Percentiles rank a stretch among this genome's conserved stretches.
Evolutionary conservation across 345 rosid genomes (phyloP).

Genomic region (Bruguiera gymnorhiza): DNA sequence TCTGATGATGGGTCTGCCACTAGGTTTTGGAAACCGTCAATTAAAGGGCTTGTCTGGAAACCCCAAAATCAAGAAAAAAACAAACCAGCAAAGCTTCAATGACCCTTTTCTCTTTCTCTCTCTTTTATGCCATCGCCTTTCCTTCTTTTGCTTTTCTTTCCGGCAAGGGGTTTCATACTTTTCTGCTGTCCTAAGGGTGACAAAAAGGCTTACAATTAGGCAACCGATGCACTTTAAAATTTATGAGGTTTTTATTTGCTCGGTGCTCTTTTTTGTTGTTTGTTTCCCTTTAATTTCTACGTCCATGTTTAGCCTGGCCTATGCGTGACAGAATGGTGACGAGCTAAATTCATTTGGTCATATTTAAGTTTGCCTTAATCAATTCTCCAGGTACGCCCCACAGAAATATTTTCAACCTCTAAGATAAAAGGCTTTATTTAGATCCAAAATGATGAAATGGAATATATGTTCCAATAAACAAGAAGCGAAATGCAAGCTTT

Average conservation of each 20-base stretch:
- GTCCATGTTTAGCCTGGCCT: neutral
- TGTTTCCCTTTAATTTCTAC: neutral
- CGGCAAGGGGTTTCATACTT: too few relatives aligned
- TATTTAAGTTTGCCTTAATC: too few relatives aligned
- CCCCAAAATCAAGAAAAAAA: neutral
- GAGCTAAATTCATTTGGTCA: neutral
- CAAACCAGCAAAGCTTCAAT: neutral
- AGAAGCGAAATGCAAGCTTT: neutral
- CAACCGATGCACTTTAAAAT: too few relatives aligned
- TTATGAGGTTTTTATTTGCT: too few relatives aligned
- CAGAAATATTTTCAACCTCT: neutral
- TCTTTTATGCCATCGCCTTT: too few relatives aligned
- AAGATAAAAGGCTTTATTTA: neutral
- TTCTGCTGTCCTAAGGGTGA: too few relatives aligned
- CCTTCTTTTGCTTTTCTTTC: too few relatives aligned
- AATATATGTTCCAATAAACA: conserved; percentile 21
- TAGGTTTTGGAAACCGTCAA: neutral
- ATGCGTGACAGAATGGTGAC: too few relatives aligned
- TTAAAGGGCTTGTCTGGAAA: neutral
- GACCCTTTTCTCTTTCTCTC: neutral
- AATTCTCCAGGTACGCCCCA: neutral
- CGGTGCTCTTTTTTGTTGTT: too few relatives aligned
- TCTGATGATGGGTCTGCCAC: neutral
- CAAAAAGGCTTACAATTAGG: too few relatives aligned
- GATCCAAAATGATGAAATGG: conserved; percentile 7